These are phyloP conservation scores for Lizonia empirigonia DNA, from an alignment of 2,329 filamentous ascomycete species.

Conservation along the genomic window DNA sequence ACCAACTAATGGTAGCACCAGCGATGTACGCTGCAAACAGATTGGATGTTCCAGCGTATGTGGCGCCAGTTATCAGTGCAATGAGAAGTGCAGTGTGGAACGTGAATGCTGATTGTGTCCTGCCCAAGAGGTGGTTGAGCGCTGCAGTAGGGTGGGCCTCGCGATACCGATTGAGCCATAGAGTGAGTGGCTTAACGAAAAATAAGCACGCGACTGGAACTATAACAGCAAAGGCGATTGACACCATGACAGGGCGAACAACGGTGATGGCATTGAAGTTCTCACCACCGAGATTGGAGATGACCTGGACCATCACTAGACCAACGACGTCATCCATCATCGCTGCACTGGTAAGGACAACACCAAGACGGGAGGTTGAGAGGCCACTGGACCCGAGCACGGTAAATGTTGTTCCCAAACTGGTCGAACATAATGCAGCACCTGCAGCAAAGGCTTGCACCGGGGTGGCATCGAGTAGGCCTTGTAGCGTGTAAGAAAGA, in stretches of 20 bases:
- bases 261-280: constrained; percentile 51
- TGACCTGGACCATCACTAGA: constrained; percentile 76
- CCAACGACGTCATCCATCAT: constrained; percentile 84
- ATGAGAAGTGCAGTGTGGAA: constrained; percentile 59
- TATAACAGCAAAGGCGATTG: constrained; percentile 58
- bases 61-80: constrained; percentile 56
- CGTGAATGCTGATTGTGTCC: constrained; percentile 49
- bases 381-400: constrained; percentile 66
- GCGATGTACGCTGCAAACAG: constrained; percentile 66
- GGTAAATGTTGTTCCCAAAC: constrained; percentile 72
- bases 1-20: constrained; percentile 65
- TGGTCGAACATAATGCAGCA: constrained; percentile 75
- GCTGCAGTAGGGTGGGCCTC: constrained; percentile 21
- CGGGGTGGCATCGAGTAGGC: constrained; percentile 56
- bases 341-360: constrained; percentile 71
- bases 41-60: constrained; percentile 67
- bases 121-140: constrained; percentile 34
- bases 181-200: constrained; percentile 52
- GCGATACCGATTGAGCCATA: constrained; percentile 43
- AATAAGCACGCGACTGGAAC: constrained; percentile 57
- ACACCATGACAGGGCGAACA: constrained; percentile 59
- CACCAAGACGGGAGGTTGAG: constrained; percentile 61
- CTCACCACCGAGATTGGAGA: constrained; percentile 65
- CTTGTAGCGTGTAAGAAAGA: constrained; percentile 65
- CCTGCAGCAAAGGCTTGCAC: constrained; percentile 74